phyloP scores from a whole-genome alignment of 345 rosid genomes.

The Carallia pectinifolia region DNA sequence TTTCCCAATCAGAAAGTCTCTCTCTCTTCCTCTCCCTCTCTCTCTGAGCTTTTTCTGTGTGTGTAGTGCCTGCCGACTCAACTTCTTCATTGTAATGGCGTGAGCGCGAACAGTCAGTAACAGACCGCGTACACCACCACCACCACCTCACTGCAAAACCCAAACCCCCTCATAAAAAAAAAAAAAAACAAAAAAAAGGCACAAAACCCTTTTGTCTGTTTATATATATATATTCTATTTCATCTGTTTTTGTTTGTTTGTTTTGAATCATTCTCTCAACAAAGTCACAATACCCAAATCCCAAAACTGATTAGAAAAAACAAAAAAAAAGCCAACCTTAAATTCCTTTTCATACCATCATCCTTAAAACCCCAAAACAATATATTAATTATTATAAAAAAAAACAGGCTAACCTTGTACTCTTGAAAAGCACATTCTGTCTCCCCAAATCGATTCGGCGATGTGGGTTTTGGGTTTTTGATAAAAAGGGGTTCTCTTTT shows the following conservation, averaged over 20 bases:
- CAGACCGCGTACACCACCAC: constrained; percentile 22
- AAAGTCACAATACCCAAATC: constrained; percentile 4
- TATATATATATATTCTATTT: neutral
- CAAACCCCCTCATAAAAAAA: neutral
- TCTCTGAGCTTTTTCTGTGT: neutral
- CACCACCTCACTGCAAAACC: neutral
- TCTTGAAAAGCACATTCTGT: neutral
- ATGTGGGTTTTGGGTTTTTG: constrained; percentile 29
- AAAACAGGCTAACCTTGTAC: neutral
- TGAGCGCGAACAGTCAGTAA: constrained; percentile 28
- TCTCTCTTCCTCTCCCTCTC: neutral
- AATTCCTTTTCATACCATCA: neutral
- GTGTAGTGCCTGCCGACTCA: constrained; percentile 23
- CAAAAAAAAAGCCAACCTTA: neutral
- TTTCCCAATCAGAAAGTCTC: constrained; percentile 5
- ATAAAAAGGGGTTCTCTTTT: constrained; percentile 5
- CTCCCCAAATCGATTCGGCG: constrained; percentile 6
- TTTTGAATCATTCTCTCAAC: too few species aligned
- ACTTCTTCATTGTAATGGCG: constrained; percentile 40
- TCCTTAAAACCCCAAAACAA: neutral
- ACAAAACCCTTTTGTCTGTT: too few species aligned
- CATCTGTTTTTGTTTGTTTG: neutral
- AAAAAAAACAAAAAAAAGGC: neutral
- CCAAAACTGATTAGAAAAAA: neutral
- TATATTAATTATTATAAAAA: neutral